These are phyloP conservation scores for Isoetes engelmannii DNA, from an alignment of 83 land plant species.

Conservation along the genomic window DNA sequence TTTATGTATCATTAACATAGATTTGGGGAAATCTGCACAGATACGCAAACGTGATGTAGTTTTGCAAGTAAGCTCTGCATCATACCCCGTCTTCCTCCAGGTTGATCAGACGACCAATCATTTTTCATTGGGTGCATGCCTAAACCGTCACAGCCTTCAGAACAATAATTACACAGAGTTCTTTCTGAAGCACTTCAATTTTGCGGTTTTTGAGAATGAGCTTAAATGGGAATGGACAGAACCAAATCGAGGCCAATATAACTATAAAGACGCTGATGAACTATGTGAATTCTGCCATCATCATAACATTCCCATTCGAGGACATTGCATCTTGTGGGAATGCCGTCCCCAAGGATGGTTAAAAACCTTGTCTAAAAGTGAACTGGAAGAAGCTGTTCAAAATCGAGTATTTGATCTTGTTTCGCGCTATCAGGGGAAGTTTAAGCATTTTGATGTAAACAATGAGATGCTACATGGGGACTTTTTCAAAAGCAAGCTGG, in stretches of 20 bases:
- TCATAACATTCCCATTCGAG: conserved; percentile 47
- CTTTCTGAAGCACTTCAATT: conserved; percentile 61
- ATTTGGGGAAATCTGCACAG: conserved; percentile 29
- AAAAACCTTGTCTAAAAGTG: conserved; percentile 33
- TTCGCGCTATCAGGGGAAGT: conserved; percentile 68
- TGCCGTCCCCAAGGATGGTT: conserved; percentile 59
- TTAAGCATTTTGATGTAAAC: conserved; percentile 78
- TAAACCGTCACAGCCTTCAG: conserved; percentile 65
- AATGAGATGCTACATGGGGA: conserved; percentile 89
- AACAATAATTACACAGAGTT: conserved; percentile 68
- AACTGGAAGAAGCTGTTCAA: conserved; percentile 54
- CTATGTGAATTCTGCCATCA: conserved; percentile 44
- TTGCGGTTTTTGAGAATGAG: conserved; percentile 83
- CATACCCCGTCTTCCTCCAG: conserved; percentile 26
- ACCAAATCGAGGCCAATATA: conserved; percentile 52
- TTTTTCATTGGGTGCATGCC: conserved; percentile 74
- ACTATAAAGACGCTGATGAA: conserved; percentile 72
- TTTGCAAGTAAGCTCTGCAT: conserved; percentile 33
- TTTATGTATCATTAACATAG: background rate
- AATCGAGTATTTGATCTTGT: conserved; percentile 52
- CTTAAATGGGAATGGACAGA: conserved; percentile 87
- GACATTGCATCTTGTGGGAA: conserved; percentile 93
- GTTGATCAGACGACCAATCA: conserved; percentile 60
- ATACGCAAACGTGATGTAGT: conserved; percentile 79
- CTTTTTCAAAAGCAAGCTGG: conserved; percentile 54